phyloP scores from a whole-genome alignment of 345 rosid genomes.

The Xanthoceras sorbifolium region DNA sequence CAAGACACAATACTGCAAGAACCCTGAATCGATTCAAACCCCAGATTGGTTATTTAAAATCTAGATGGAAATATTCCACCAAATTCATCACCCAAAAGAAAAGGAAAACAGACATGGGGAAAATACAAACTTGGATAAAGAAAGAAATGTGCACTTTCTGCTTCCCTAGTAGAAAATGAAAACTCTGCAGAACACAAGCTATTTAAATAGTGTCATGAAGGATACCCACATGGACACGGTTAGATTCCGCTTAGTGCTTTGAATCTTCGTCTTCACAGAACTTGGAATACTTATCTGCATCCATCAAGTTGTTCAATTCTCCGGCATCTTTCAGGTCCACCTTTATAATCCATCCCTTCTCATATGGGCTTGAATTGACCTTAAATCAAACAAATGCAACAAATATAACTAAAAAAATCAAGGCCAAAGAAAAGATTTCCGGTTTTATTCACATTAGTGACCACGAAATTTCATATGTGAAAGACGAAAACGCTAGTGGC shows the following conservation, averaged over 20 bases:
- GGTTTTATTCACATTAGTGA: not conserved
- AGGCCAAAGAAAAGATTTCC: not conserved
- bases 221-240: not conserved
- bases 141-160: constrained; percentile 5
- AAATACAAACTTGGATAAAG: not conserved
- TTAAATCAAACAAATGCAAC: constrained; percentile 22
- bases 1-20: not conserved
- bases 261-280: constrained; percentile 96
- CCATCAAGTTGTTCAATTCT: constrained; percentile 75
- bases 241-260: constrained; percentile 51
- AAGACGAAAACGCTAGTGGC: not conserved
- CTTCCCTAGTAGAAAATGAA: not conserved
- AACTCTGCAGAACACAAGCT: not conserved
- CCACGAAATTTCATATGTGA: not conserved
- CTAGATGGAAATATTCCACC: not conserved
- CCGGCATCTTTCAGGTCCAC: constrained; percentile 57
- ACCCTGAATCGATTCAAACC: not conserved
- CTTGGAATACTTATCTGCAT: constrained; percentile 71
- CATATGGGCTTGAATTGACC: constrained; percentile 87
- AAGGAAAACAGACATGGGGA: not conserved
- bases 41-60: not conserved
- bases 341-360: constrained; percentile 87
- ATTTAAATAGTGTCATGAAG: not conserved
- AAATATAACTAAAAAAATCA: not conserved
- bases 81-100: not conserved